Percentiles rank a stretch among this genome's conserved stretches.
phyloP scores from a whole-genome alignment of 441 rosid species.

The Biscutella laevigata region DNA sequence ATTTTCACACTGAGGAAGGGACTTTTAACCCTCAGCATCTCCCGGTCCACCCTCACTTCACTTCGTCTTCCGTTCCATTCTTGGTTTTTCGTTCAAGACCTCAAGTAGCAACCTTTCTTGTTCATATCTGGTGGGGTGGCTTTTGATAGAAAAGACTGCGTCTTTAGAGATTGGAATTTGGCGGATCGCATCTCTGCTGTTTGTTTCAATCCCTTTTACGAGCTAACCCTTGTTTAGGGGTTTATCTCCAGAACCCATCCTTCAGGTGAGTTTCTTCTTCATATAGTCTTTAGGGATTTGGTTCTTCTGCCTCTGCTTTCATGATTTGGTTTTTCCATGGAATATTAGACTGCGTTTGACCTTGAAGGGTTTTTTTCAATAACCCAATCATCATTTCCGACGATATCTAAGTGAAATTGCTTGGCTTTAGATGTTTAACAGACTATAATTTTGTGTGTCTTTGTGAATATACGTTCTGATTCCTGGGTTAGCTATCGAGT shows the following conservation, averaged over 20 bases:
- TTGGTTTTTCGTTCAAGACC: background rate
- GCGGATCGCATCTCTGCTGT: slow-evolving; percentile 9
- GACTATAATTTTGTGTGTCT: background rate
- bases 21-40: slow-evolving; percentile 9
- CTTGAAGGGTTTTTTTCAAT: background rate
- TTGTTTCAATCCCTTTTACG: background rate
- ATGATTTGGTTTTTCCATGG: background rate
- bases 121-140: slow-evolving; percentile 3
- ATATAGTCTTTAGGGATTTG: background rate
- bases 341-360: slow-evolving; percentile 8
- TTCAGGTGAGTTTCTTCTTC: slow-evolving; percentile 10
- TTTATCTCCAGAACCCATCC: background rate
- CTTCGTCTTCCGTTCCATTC: slow-evolving; percentile 4
- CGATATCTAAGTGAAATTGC: background rate
- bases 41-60: slow-evolving; percentile 21
- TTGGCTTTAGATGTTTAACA: background rate
- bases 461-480: no score
- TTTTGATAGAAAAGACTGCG: background rate
- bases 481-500: background rate
- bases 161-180: background rate
- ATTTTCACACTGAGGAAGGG: slow-evolving; percentile 3
- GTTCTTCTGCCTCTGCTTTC: background rate
- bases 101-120: background rate
- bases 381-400: background rate
- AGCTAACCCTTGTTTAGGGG: background rate